phyloP scores from a whole-genome alignment of 1,284 basidiomycete species.

The Rhodotorula sp. region DNA sequence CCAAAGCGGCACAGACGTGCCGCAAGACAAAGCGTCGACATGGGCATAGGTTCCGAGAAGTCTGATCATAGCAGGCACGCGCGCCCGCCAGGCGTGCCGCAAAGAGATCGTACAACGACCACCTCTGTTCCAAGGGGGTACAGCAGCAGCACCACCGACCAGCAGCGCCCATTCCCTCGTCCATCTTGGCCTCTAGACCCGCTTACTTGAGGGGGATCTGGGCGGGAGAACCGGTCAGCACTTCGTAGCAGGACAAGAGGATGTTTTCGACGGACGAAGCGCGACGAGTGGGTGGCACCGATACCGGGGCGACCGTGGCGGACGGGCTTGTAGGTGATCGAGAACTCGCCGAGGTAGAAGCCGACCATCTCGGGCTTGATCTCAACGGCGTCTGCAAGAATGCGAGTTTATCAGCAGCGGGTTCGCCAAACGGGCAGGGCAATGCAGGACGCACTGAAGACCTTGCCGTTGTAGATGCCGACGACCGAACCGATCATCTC shows the following conservation, averaged over 20 bases:
- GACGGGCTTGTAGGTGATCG: constrained; percentile 88
- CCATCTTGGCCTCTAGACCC: background rate
- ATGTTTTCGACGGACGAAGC: constrained; percentile 57
- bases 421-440: too few species aligned
- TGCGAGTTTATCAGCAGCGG: background rate
- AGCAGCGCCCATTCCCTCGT: too few species aligned
- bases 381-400: constrained; percentile 63
- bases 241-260: too few species aligned
- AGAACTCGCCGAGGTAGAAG: constrained; percentile 94
- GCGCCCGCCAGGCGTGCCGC: too few species aligned
- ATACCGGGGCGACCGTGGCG: constrained; percentile 99
- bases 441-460: constrained; percentile 49
- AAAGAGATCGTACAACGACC: too few species aligned
- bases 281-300: constrained; percentile 66
- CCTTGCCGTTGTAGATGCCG: constrained; percentile 97
- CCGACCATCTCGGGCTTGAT: constrained; percentile 99
- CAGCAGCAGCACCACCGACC: too few species aligned
- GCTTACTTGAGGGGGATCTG: constrained; percentile 43
- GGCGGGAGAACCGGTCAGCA: background rate
- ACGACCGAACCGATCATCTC: constrained; percentile 99
- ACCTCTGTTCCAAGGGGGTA: too few species aligned
- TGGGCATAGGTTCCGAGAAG: too few species aligned
- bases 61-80: too few species aligned
- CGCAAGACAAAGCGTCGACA: too few species aligned
- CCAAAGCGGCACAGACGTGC: too few species aligned